Percentiles rank a stretch among this genome's conserved stretches.
These are phyloP conservation scores for Beauveria medogensis DNA, from an alignment of 2,329 filamentous ascomycete genomes.

Conservation along the genomic window DNA sequence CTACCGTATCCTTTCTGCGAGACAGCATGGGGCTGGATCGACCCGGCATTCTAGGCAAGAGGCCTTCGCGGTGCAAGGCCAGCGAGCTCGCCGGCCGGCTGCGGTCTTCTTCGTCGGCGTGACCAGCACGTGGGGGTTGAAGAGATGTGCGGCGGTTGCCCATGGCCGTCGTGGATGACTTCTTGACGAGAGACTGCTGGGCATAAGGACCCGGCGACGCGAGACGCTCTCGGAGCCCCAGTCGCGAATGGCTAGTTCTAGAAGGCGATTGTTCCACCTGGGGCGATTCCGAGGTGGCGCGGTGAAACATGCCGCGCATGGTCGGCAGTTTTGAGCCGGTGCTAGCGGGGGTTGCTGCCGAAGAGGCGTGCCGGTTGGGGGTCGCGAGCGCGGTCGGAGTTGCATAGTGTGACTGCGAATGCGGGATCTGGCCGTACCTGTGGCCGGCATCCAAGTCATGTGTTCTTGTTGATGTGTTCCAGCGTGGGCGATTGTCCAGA, in stretches of 20 bases:
- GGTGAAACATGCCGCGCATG: constrained; percentile 38
- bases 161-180: constrained; percentile 21
- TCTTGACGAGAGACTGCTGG: constrained; percentile 34
- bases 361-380: constrained; percentile 33
- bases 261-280: constrained; percentile 38
- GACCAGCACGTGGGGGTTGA: constrained; percentile 35
- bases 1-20: constrained; percentile 28
- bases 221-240: constrained; percentile 47
- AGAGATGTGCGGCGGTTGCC: constrained; percentile 44
- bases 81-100: constrained; percentile 50
- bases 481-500: constrained; percentile 55
- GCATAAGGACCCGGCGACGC: constrained; percentile 40
- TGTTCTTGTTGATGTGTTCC: constrained; percentile 62
- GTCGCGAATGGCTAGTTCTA: constrained; percentile 33
- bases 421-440: constrained; percentile 50
- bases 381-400: constrained; percentile 46
- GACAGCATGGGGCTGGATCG: constrained; percentile 21
- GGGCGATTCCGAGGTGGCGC: constrained; percentile 41
- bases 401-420: constrained; percentile 53
- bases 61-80: constrained; percentile 39
- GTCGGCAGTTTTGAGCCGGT: constrained; percentile 38
- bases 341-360: constrained; percentile 33
- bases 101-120: constrained; percentile 21
- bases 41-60: constrained; percentile 37
- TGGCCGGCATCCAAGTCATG: constrained; percentile 44